phyloP scores from a whole-genome alignment of 441 rosid genomes.

The Euphorbia schlechtendalii region DNA sequence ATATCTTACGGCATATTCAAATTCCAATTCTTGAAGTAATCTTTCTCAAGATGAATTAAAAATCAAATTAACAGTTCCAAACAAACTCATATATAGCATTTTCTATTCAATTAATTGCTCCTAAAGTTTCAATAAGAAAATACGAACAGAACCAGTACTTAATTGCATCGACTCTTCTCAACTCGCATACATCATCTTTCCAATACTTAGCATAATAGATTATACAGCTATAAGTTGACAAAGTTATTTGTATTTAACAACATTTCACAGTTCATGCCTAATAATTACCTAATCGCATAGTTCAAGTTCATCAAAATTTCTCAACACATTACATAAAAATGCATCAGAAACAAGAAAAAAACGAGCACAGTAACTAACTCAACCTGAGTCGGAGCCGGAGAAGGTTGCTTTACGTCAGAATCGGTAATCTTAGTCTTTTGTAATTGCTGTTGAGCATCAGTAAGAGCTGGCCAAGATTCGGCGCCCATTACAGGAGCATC shows the following conservation, averaged over 20 bases:
- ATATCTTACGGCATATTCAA: background rate
- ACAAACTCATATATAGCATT: background rate
- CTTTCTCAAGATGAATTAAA: background rate
- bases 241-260: too few species aligned
- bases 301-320: background rate
- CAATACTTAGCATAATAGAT: too few species aligned
- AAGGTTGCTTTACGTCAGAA: conserved; percentile 17
- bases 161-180: too few species aligned
- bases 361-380: background rate
- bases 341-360: too few species aligned
- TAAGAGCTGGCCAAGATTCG: conserved; percentile 85
- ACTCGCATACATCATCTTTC: too few species aligned
- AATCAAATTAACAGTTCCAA: background rate
- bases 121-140: too few species aligned
- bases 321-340: too few species aligned
- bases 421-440: conserved; percentile 35
- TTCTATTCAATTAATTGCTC: too few species aligned
- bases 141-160: too few species aligned
- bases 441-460: conserved; percentile 45
- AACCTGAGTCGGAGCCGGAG: conserved; percentile 15
- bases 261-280: too few species aligned
- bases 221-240: too few species aligned
- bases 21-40: background rate
- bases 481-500: conserved; percentile 74
- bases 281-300: background rate